Percentiles rank a stretch among this genome's conserved stretches.
Conservation (phyloP, 1,284 basidiomycete species). For the Porodaedalea pini region DNA sequence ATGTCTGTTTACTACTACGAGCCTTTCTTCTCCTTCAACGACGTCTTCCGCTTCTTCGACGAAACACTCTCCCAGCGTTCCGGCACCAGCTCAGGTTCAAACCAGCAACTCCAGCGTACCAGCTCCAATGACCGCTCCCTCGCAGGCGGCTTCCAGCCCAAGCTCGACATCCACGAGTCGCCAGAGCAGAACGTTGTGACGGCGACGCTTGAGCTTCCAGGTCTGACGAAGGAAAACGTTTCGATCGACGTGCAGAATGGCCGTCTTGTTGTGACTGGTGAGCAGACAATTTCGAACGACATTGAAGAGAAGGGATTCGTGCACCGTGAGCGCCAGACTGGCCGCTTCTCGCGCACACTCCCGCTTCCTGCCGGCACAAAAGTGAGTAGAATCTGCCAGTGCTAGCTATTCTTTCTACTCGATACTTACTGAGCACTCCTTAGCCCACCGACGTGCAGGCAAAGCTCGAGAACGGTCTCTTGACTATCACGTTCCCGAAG, state of each 20-base stretch:
- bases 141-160: slow-evolving; percentile 15
- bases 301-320: slow-evolving; percentile 43
- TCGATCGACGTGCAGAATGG: slow-evolving; percentile 39
- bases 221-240: slow-evolving; percentile 27
- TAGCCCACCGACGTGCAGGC: slow-evolving; percentile 26
- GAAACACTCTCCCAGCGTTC: slow-evolving; percentile 33
- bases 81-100: neutral
- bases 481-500: slow-evolving; percentile 28
- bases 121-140: neutral
- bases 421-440: neutral
- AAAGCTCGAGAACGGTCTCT: slow-evolving; percentile 25
- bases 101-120: slow-evolving; percentile 21
- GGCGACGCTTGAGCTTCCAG: slow-evolving; percentile 40
- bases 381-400: slow-evolving; percentile 1
- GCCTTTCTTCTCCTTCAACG: slow-evolving; percentile 40
- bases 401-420: neutral
- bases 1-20: slow-evolving; percentile 44
- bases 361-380: slow-evolving; percentile 19
- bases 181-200: slow-evolving; percentile 10
- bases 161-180: slow-evolving; percentile 15
- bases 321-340: slow-evolving; percentile 47
- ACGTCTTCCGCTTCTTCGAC: slow-evolving; percentile 49
- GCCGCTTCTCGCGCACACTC: slow-evolving; percentile 43
- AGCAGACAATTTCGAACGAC: slow-evolving; percentile 33
- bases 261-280: slow-evolving; percentile 44